phyloP scores from a whole-genome alignment of 139 green algal genomes.

The Volvox reticuliferus region DNA sequence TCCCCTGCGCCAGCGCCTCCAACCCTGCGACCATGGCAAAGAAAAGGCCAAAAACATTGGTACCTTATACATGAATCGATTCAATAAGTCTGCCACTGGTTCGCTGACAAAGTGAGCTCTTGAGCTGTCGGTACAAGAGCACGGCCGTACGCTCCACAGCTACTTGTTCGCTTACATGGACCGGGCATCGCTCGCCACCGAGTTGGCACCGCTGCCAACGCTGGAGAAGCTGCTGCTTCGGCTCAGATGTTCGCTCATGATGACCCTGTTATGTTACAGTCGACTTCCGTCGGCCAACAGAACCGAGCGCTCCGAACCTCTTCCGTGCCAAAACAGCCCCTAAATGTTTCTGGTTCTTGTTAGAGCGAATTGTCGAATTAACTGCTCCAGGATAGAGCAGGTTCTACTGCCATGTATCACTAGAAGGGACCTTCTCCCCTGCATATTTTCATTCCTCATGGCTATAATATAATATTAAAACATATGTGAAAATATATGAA shows the following conservation, averaged over 20 bases:
- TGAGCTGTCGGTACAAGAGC: not conserved
- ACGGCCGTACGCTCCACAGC: not conserved
- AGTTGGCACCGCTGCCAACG: conserved; percentile 39
- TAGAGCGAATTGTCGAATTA: not conserved
- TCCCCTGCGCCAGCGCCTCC: not conserved
- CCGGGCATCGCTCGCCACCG: conserved; percentile 25
- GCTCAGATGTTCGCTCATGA: conserved; percentile 40
- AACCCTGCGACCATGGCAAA: not conserved
- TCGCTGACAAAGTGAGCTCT: not conserved
- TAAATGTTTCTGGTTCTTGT: not conserved
- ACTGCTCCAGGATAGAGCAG: not conserved
- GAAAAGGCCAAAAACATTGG: not conserved
- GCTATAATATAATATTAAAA: not conserved
- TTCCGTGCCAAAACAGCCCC: not conserved
- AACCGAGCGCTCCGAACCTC: not conserved
- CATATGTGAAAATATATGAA: not conserved
- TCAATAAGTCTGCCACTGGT: too few species aligned
- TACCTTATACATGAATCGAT: too few species aligned
- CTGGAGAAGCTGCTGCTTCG: conserved; percentile 42
- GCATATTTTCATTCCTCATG: not conserved
- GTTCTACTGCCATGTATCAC: not conserved
- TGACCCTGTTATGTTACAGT: conserved; percentile 8
- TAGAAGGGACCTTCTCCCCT: not conserved
- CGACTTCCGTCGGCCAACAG: conserved; percentile 22
- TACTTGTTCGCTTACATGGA: conserved; percentile 8